A percentile compares a stretch with the other conserved stretches of the same genome.
Conservation (phyloP, 768 basidiomycete genomes). For the Strobilomyces confusus region DNA sequence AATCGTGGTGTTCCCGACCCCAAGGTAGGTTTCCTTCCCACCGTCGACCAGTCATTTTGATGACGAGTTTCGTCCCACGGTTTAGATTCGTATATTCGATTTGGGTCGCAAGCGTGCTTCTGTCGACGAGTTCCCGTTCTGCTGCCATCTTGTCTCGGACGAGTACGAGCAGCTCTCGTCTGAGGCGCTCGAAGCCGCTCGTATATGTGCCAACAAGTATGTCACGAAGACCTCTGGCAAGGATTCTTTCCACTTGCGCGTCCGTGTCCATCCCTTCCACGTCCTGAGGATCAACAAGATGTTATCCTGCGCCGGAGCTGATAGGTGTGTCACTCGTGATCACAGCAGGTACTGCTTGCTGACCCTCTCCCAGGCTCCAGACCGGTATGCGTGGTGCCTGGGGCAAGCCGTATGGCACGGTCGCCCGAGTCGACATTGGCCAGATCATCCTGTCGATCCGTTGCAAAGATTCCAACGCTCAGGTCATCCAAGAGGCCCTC, state of each 20-base stretch:
- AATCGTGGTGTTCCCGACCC: constrained; percentile 98
- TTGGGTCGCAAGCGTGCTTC: constrained; percentile 93
- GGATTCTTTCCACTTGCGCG: constrained; percentile 97
- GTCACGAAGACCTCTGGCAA: constrained; percentile 97
- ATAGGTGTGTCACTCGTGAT: constrained; percentile 54
- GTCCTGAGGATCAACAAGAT: constrained; percentile 99
- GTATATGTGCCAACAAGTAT: constrained; percentile 99
- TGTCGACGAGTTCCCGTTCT: constrained; percentile 98
- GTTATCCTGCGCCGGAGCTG: constrained; percentile 98
- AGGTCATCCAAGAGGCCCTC: constrained; percentile 93
- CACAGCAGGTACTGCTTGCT: fast-evolving
- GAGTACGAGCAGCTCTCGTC: constrained; percentile 96
- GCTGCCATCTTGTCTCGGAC: constrained; percentile 93
- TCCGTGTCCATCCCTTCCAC: constrained; percentile 98
- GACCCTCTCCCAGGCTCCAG: constrained; percentile 56
- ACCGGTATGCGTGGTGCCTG: constrained; percentile 99
- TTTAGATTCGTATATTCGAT: constrained; percentile 95
- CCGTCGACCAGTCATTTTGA: neutral
- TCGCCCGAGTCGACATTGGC: constrained; percentile 95
- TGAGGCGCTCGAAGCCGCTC: constrained; percentile 96
- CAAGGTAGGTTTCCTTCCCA: constrained; percentile 49
- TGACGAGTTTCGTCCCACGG: neutral
- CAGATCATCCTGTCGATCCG: constrained; percentile 92
- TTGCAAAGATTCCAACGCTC: constrained; percentile 81
- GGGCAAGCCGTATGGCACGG: constrained; percentile 98